A percentile compares a stretch with the other conserved stretches of the same genome.
phyloP scores from a whole-genome alignment of 139 green algal genomes.

The Chlamydomonas sp. region DNA sequence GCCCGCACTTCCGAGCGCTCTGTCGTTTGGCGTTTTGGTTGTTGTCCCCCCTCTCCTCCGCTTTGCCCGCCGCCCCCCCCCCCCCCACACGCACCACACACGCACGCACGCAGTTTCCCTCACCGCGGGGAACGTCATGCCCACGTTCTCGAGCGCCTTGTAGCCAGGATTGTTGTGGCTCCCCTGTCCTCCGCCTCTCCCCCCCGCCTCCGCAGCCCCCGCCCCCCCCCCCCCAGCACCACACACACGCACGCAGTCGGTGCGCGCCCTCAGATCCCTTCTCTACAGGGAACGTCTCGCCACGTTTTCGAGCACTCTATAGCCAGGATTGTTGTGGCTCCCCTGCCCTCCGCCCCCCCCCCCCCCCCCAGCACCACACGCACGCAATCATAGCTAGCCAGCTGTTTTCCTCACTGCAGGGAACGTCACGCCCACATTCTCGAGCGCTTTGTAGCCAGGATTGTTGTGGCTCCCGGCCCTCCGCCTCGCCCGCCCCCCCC shows the following conservation, averaged over 20 bases:
- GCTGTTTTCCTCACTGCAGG: not conserved
- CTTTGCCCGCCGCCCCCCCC: constrained; percentile 71
- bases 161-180: not conserved
- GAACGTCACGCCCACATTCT: not conserved
- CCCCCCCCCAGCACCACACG: constrained; percentile 68
- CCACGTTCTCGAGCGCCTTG: too few relatives aligned
- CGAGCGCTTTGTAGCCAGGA: constrained; percentile 6
- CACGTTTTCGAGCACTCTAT: too few relatives aligned
- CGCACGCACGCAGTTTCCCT: constrained; percentile 12
- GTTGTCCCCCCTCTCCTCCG: too few relatives aligned
- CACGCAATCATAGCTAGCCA: not conserved
- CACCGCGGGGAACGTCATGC: not conserved
- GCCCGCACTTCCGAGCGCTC: not conserved
- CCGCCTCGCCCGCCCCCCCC: constrained; percentile 73
- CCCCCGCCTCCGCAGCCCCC: too few relatives aligned
- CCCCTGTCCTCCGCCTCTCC: too few relatives aligned
- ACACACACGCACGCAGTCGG: too few relatives aligned
- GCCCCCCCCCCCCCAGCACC: too few relatives aligned
- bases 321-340: constrained; percentile 79
- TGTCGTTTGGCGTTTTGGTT: constrained; percentile 59
- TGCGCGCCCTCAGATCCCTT: too few relatives aligned
- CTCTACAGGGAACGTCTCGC: too few relatives aligned
- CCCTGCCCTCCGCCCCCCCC: constrained; percentile 86
- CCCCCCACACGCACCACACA: constrained; percentile 69
- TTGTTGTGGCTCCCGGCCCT: constrained; percentile 75